phyloP scores from a whole-genome alignment of 345 rosid species.

The Cardamine resedifolia region DNA sequence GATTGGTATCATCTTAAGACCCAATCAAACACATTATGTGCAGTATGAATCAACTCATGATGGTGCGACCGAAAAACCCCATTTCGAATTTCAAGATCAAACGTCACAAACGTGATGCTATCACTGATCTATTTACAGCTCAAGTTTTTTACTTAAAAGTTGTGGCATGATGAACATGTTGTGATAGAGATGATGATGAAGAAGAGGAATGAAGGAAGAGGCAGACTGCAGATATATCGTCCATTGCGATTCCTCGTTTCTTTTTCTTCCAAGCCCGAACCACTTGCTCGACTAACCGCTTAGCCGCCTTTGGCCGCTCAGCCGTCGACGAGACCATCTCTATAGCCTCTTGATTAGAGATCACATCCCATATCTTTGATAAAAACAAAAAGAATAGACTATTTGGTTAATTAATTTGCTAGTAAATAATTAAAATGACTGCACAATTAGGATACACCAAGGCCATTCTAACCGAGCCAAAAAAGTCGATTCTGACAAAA shows the following conservation, averaged over 20 bases:
- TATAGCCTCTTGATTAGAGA: slow-evolving; percentile 85
- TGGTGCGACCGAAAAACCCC: neutral
- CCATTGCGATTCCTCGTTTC: slow-evolving; percentile 78
- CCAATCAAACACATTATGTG: neutral
- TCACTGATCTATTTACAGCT: slow-evolving; percentile 27
- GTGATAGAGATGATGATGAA: slow-evolving; percentile 25
- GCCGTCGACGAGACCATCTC: slow-evolving; percentile 60
- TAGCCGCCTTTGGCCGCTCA: slow-evolving; percentile 72
- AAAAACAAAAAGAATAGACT: neutral
- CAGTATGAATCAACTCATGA: neutral
- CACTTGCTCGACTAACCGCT: slow-evolving; percentile 63
- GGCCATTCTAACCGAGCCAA: neutral
- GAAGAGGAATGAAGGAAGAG: slow-evolving; percentile 66
- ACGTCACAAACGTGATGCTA: slow-evolving; percentile 13
- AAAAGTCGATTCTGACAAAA: neutral
- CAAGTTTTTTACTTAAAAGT: slow-evolving; percentile 1
- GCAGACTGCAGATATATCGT: slow-evolving; percentile 93
- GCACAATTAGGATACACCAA: neutral
- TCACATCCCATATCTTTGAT: slow-evolving; percentile 88
- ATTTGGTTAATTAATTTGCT: neutral
- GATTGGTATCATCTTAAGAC: neutral
- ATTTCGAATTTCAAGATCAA: slow-evolving; percentile 9
- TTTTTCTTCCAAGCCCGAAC: slow-evolving; percentile 67
- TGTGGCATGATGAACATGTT: slow-evolving; percentile 24
- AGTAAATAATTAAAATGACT: neutral